phyloP scores from a whole-genome alignment of 225 moss, liverwort and hornwort species.

The Climacium dendroides region DNA sequence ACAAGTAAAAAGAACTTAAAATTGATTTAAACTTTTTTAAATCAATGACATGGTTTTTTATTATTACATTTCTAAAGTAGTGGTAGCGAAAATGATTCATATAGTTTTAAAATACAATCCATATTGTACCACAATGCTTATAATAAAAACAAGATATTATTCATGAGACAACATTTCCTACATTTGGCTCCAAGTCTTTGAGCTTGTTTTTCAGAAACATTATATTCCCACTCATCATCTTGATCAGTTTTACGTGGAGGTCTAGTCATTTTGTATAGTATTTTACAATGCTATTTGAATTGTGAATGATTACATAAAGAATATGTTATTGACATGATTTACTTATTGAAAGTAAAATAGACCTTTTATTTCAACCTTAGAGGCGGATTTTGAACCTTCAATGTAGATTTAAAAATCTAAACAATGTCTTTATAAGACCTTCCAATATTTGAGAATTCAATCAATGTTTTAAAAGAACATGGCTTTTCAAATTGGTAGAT shows the following conservation, averaged over 20 bases:
- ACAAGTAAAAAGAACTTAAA: background rate
- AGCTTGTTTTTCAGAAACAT: background rate
- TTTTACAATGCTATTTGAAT: background rate
- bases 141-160: background rate
- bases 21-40: background rate
- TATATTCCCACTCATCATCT: constrained; percentile 1
- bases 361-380: background rate
- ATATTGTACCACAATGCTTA: background rate
- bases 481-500: background rate
- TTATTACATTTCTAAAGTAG: background rate
- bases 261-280: background rate
- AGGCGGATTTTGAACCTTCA: background rate
- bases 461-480: background rate
- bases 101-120: background rate
- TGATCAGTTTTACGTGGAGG: background rate
- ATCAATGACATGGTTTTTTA: background rate
- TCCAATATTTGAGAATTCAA: background rate
- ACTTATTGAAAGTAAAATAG: too few relatives aligned
- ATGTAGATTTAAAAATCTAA: background rate
- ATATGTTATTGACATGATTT: background rate
- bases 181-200: background rate
- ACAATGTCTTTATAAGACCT: background rate
- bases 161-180: background rate
- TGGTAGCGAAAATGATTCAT: accelerated
- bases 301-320: background rate